Base-by-base conservation (phyloP, 2,329 filamentous ascomycete genomes). In the Drechmeria coniospora region DNA sequence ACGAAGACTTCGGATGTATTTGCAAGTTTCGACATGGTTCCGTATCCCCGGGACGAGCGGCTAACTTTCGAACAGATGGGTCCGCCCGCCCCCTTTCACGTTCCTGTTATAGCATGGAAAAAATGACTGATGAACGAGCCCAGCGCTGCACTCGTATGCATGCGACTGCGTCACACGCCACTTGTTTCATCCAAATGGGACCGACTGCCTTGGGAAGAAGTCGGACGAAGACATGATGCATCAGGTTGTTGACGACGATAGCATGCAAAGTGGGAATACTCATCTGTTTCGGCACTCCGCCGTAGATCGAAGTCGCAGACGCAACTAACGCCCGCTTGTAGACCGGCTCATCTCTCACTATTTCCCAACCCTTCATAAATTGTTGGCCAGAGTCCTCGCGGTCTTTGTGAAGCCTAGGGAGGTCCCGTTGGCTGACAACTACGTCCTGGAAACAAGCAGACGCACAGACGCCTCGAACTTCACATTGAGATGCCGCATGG, bases 101-200 rank as follows among this genome's bases (percentile, higher is more conserved):
- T 9, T 14, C 20, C 21, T 3, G 8, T 15, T 15, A 21, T 8
- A 25, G 14, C 6, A 28, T n/a, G 18, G 3, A 26, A 5, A 13
- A 25, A 15, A 15, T 17, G 13, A 28, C 42, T 49, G 24, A 50
- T 29, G 1, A 15, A 12, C 29, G 1, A 15, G n/a, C 14, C 10
- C 23, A 54, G 45, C 45, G 23, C 53, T 79, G 2, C 75, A 80
- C 36, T 65, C 74, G 15, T 80, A 75, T 43, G 74, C 75, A 1
- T 69, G 78, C 29, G 75, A 80, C 42, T 77, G 74, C 39, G 64
- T 72, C 16, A 75, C 73, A 1, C 69, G 77, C 39, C 73, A 78
- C 37, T 57, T 80, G n/a, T 77, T 80, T 42, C 69, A 75, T 30
- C 73, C 74, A 0, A 60, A 69, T 32, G 74, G 74, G 2, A 67